These are phyloP conservation scores for Bryopsis sp. DNA, from an alignment of 139 green algal genomes.

Conservation along the genomic window DNA sequence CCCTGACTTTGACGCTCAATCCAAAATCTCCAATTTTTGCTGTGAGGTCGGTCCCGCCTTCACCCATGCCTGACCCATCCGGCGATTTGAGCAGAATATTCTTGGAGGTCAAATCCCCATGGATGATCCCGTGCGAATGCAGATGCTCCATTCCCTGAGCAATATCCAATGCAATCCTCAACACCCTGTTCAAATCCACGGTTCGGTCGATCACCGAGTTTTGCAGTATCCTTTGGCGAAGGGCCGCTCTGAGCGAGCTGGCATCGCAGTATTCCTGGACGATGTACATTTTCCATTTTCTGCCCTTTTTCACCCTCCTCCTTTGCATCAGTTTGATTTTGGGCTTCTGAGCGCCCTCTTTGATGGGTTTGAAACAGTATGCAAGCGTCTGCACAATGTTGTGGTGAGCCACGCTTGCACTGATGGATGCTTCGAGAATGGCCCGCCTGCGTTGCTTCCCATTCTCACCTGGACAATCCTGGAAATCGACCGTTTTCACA, in stretches of 20 bases:
- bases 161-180: not conserved
- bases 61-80: too few species aligned
- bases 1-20: too few species aligned
- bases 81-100: constrained; percentile 1
- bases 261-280: constrained; percentile 4
- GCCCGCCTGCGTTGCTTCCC: not conserved
- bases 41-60: too few species aligned
- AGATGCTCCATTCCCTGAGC: constrained; percentile 5
- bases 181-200: not conserved
- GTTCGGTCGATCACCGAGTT: not conserved
- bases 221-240: not conserved
- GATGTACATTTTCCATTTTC: not conserved
- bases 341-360: not conserved
- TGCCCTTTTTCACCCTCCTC: too few species aligned
- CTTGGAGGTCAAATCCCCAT: not conserved
- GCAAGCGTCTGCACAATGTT: not conserved
- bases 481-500: not conserved
- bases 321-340: not conserved
- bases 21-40: too few species aligned
- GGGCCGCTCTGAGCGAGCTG: not conserved
- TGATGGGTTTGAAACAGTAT: not conserved
- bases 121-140: constrained; percentile 9
- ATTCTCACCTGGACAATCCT: not conserved
- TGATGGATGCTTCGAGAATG: not conserved
- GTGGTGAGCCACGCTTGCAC: not conserved